Conservation (phyloP, 164 flowering plant genomes). For the Aristolochia fimbriata region DNA sequence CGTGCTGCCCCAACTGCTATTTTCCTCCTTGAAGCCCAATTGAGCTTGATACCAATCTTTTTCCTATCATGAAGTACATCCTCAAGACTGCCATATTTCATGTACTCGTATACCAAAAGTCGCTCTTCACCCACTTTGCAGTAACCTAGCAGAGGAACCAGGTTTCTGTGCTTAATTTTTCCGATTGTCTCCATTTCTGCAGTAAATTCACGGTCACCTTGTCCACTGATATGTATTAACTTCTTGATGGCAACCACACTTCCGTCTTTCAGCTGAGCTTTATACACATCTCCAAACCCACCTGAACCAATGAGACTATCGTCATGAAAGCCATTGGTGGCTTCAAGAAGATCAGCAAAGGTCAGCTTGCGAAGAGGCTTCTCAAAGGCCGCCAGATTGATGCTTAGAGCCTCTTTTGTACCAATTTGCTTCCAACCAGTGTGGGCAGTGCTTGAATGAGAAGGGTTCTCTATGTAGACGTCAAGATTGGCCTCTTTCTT, state of each 20-base stretch:
- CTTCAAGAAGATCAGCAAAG: constrained; percentile 87
- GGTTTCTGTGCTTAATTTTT: constrained; percentile 87
- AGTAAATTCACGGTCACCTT: constrained; percentile 95
- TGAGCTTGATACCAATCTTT: constrained; percentile 58
- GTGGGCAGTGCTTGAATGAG: constrained; percentile 52
- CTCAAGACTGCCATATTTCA: constrained; percentile 90
- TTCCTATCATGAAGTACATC: constrained; percentile 71
- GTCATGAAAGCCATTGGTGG: constrained; percentile 82
- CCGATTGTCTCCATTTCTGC: constrained; percentile 99
- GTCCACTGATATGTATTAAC: constrained; percentile 81
- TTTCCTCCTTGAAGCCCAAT: constrained; percentile 76
- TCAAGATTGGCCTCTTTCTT: constrained; percentile 40
- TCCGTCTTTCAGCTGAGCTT: constrained; percentile 80
- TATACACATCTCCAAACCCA: constrained; percentile 97
- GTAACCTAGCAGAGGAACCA: constrained; percentile 87
- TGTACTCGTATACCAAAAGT: constrained; percentile 87
- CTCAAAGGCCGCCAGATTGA: constrained; percentile 80
- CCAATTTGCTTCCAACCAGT: constrained; percentile 63
- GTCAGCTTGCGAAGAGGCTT: constrained; percentile 90
- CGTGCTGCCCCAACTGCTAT: constrained; percentile 84
- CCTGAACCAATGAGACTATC: constrained; percentile 86
- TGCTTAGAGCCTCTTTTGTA: constrained; percentile 73
- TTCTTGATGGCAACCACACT: constrained; percentile 88
- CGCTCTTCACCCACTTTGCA: constrained; percentile 95
- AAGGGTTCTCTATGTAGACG: constrained; percentile 39